phyloP scores from a whole-genome alignment of 257 asterid genomes.

The Scutellaria baicalensis region DNA sequence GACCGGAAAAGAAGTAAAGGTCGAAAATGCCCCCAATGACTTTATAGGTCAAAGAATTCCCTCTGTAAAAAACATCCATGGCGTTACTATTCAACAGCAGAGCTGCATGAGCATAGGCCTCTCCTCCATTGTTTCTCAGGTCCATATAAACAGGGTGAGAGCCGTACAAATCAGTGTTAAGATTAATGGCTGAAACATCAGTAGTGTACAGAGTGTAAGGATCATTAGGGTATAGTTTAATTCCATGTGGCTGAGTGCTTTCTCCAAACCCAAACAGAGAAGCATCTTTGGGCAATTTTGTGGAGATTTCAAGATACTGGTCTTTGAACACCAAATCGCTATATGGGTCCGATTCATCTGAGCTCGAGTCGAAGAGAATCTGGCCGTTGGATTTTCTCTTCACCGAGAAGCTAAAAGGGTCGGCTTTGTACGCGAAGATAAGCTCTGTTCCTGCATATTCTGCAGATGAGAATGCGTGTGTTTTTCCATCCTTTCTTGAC shows the following conservation, averaged over 20 bases:
- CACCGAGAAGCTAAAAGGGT: slow-evolving; percentile 77
- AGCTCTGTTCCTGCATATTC: slow-evolving; percentile 53
- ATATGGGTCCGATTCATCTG: slow-evolving; percentile 50
- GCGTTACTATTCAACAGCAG: slow-evolving; percentile 87
- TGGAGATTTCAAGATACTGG: slow-evolving; percentile 85
- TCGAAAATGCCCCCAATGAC: slow-evolving; percentile 95
- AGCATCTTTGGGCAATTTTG: slow-evolving; percentile 69
- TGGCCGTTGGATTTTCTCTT: slow-evolving; percentile 72
- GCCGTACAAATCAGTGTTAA: slow-evolving; percentile 77
- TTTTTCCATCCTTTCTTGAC: slow-evolving; percentile 25
- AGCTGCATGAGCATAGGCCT: slow-evolving; percentile 68
- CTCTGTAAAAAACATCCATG: slow-evolving; percentile 86
- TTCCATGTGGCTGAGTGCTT: slow-evolving; percentile 84
- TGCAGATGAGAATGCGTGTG: slow-evolving; percentile 10
- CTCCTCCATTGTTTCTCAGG: slow-evolving; percentile 53
- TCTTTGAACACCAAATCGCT: slow-evolving; percentile 69
- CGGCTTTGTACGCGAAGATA: slow-evolving; percentile 50
- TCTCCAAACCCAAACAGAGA: slow-evolving; percentile 89
- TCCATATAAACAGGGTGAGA: slow-evolving; percentile 98
- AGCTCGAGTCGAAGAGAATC: slow-evolving; percentile 56
- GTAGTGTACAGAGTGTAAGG: slow-evolving; percentile 77
- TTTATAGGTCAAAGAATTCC: slow-evolving; percentile 74
- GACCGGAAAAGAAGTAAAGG: slow-evolving; percentile 88
- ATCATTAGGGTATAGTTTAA: slow-evolving; percentile 64
- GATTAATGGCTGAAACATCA: slow-evolving; percentile 74